These are phyloP conservation scores for Trichoderma arundinaceum DNA, from an alignment of 2,329 filamentous ascomycete species.

Conservation along the genomic window DNA sequence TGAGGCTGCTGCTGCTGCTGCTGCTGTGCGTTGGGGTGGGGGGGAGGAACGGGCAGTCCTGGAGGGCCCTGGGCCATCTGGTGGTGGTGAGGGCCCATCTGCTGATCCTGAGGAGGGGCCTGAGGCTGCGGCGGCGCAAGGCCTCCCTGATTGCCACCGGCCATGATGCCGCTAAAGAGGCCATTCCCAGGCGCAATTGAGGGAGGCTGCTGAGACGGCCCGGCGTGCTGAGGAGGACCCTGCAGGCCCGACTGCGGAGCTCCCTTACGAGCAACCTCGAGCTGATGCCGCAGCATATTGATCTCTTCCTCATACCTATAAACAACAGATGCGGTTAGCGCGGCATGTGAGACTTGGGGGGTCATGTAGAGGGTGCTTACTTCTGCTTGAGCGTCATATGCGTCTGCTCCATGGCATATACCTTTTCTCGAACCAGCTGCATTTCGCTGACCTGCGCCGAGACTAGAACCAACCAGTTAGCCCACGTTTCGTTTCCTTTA, in stretches of 20 bases:
- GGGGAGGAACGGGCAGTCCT: slow-evolving; percentile 63
- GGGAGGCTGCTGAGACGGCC: slow-evolving; percentile 82
- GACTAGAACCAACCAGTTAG: slow-evolving; percentile 61
- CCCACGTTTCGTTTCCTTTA: not conserved
- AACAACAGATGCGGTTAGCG: slow-evolving; percentile 28
- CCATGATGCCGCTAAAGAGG: slow-evolving; percentile 95
- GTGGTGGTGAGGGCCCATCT: slow-evolving; percentile 54
- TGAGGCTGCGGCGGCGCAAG: slow-evolving; percentile 78
- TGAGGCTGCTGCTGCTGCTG: slow-evolving; percentile 30
- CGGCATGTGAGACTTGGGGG: not conserved
- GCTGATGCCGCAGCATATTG: slow-evolving; percentile 80
- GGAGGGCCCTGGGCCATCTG: slow-evolving; percentile 77
- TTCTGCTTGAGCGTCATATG: slow-evolving; percentile 90
- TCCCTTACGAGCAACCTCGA: slow-evolving; percentile 74
- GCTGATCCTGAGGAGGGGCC: slow-evolving; percentile 73
- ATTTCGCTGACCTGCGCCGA: slow-evolving; percentile 91
- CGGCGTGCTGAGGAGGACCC: slow-evolving; percentile 75
- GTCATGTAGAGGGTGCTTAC: slow-evolving; percentile 58
- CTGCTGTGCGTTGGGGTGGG: slow-evolving; percentile 67
- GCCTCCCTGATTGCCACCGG: slow-evolving; percentile 81
- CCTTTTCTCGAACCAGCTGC: slow-evolving; percentile 90
- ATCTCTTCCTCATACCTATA: slow-evolving; percentile 92
- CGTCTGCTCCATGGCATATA: slow-evolving; percentile 89
- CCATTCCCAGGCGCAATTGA: slow-evolving; percentile 91
- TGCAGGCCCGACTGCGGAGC: slow-evolving; percentile 64